Evolutionary conservation across 176 grass and related monocot genomes (phyloP).

Genomic region (Oropetium thomaeum): DNA sequence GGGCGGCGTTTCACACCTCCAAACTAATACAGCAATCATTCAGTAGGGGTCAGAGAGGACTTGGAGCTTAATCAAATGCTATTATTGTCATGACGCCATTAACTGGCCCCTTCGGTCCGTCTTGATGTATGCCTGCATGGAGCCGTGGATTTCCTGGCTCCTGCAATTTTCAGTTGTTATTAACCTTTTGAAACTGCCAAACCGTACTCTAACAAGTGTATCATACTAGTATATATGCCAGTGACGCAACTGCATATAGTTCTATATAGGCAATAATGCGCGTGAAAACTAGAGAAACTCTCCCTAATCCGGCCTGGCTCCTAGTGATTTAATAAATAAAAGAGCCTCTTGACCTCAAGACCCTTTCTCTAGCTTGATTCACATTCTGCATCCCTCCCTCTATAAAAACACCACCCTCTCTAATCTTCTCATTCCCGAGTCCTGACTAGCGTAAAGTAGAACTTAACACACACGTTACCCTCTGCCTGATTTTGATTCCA

Average conservation of each 20-base stretch:
- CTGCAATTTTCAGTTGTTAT: not conserved
- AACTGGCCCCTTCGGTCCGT: conserved; percentile 20
- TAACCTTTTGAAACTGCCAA: conserved; percentile 27
- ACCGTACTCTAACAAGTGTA: conserved; percentile 6
- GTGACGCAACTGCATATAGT: not conserved
- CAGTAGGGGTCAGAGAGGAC: conserved; percentile 1
- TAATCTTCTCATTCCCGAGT: conserved; percentile 12
- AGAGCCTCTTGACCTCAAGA: not conserved
- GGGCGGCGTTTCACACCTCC: conserved; percentile 29
- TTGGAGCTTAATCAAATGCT: conserved; percentile 32
- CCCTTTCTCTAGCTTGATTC: not conserved
- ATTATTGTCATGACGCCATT: conserved; percentile 39
- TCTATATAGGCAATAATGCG: conserved; percentile 21
- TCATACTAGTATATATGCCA: conserved; percentile 23
- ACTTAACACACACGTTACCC: not conserved
- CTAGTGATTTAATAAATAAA: conserved; percentile 1
- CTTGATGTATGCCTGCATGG: conserved; percentile 16
- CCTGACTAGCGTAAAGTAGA: not conserved
- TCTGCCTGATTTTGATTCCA: not conserved
- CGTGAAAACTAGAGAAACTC: not conserved
- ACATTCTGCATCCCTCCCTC: not conserved
- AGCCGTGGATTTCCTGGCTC: not conserved
- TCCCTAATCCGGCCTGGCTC: not conserved
- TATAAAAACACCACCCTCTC: not conserved
- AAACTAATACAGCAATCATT: conserved; percentile 34